Evolutionary conservation across 164 flowering plant species (phyloP), one percentile per base, ranked within the genome.

Genomic region (Cinnamomum chago): DNA sequence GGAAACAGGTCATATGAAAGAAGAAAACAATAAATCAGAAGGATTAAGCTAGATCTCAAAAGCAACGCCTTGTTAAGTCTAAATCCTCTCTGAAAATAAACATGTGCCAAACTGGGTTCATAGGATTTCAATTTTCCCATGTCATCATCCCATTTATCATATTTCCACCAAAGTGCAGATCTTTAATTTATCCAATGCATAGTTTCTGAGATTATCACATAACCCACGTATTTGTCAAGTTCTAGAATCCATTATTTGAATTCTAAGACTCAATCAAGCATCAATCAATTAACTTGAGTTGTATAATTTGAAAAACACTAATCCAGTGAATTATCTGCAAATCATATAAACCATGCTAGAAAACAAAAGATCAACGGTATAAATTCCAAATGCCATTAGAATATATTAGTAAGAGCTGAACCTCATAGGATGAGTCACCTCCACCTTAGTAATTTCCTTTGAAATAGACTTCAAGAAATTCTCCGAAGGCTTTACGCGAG

Each of bases 401-500:
- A 64, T 64, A 5, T 24, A 30, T 75, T 67, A 3, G 55, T 58
- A 66, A 58, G 55, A 70, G 65, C 65, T 20, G n/a, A 35, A 92
- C 99, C 99, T 93, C 25, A 84, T 72, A 0, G 99, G 97, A 73
- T 84, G 90, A 17, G 83, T 83, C 52, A 95, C 75, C 72, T 95
- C 90, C 70, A 93, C 88, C 35, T 71, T 52, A 5, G 87, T 81
- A 58, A 88, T 86, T 51, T 95, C 97, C 84, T 92, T 95, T 2
- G 97, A 71, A 73, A 95, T 90, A 68, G 99, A 95, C 72, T 90
- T 90, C 80, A 95, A 76, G 76, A 95, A 90, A 24, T 84, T 84
- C 84, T 95, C 99, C 5, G 99, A 92, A 0, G 99, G 99, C 79
- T 90, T 90, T 28, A 95, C 97, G 50, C 90, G 83, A 27, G 97